These are phyloP conservation scores for Hyphodiscus hymeniophilus DNA, from an alignment of 495 filamentous ascomycete species.

Conservation along the genomic window DNA sequence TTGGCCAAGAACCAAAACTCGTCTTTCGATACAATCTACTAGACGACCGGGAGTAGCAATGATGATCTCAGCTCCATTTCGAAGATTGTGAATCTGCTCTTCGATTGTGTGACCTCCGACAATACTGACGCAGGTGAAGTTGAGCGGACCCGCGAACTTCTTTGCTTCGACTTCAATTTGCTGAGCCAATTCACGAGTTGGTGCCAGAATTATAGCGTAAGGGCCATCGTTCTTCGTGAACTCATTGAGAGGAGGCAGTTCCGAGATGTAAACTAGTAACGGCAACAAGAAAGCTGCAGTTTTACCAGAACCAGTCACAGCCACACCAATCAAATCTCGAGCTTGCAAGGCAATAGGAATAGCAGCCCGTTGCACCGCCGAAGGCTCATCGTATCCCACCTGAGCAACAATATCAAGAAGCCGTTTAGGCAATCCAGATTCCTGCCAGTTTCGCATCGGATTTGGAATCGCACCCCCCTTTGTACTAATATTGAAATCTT, in stretches of 20 bases:
- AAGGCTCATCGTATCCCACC: slow-evolving; percentile 91
- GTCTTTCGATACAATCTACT: slow-evolving; percentile 91
- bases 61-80: slow-evolving; percentile 97
- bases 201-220: slow-evolving; percentile 92
- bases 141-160: slow-evolving; percentile 86
- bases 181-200: slow-evolving; percentile 96
- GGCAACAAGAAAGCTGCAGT: slow-evolving; percentile 94
- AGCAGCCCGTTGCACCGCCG: slow-evolving; percentile 84
- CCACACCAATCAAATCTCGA: slow-evolving; percentile 93
- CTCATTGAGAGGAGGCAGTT: slow-evolving; percentile 78
- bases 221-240: slow-evolving; percentile 91
- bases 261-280: slow-evolving; percentile 91
- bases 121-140: slow-evolving; percentile 93
- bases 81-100: slow-evolving; percentile 85
- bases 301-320: slow-evolving; percentile 98
- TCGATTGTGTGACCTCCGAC: slow-evolving; percentile 95
- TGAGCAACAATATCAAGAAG: slow-evolving; percentile 75
- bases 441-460: slow-evolving; percentile 92
- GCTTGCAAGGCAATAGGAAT: slow-evolving; percentile 94
- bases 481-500: slow-evolving; percentile 95
- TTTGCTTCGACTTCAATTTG: slow-evolving; percentile 94
- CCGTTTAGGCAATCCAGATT: slow-evolving; percentile 72
- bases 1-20: slow-evolving; percentile 83
- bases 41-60: slow-evolving; percentile 97
- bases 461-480: slow-evolving; percentile 87